Evolutionary conservation across 768 basidiomycete genomes (phyloP).

Genomic region (Leucosporidium creatinivorum): DNA sequence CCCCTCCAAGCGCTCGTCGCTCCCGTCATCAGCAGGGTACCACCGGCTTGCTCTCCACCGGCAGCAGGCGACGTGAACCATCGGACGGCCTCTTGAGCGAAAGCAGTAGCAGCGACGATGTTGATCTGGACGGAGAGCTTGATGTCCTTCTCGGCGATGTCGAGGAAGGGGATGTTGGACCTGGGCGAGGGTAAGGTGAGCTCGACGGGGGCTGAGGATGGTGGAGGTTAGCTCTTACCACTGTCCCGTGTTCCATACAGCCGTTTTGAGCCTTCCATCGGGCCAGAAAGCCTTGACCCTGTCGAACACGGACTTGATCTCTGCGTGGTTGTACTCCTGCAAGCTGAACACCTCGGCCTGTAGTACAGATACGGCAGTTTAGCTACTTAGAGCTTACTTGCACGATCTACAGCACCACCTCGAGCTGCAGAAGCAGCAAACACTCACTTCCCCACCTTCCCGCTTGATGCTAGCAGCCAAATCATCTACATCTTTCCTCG

Average conservation of each 20-base stretch:
- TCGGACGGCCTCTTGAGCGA: constrained; percentile 15
- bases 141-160: constrained; percentile 25
- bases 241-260: constrained; percentile 31
- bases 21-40: constrained; percentile 28
- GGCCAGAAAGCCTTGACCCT: constrained; percentile 8
- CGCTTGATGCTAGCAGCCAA: constrained; percentile 11
- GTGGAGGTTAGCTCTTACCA: neutral
- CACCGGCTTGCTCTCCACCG: constrained; percentile 5
- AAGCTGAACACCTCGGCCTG: constrained; percentile 18
- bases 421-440: neutral
- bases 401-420: too few relatives aligned
- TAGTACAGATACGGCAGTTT: neutral
- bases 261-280: constrained; percentile 11
- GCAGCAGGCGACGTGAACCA: constrained; percentile 3
- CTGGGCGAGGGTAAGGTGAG: neutral
- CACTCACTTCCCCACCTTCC: neutral
- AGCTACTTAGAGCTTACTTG: too few relatives aligned
- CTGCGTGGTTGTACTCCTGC: constrained; percentile 7
- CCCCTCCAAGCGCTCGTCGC: constrained; percentile 28
- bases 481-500: constrained; percentile 16
- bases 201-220: neutral
- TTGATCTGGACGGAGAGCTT: constrained; percentile 11
- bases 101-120: constrained; percentile 21
- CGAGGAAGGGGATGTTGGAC: constrained; percentile 31
- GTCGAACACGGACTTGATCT: constrained; percentile 7